These are phyloP conservation scores for Corrigiola litoralis DNA, from an alignment of 179 eudicot genomes.

Conservation along the genomic window DNA sequence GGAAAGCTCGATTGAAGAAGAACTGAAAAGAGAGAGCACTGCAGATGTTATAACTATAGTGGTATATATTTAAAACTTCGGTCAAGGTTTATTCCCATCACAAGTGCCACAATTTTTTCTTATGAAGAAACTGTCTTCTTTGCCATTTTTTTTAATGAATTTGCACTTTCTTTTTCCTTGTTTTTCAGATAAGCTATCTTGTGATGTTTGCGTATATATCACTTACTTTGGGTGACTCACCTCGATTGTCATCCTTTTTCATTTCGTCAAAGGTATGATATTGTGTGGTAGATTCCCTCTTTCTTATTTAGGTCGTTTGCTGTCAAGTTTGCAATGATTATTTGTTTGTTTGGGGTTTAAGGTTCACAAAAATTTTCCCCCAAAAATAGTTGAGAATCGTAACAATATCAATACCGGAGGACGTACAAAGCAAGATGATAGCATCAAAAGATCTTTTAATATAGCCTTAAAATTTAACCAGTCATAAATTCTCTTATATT, in stretches of 20 bases:
- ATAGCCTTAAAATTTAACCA: too few species aligned
- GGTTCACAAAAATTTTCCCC: too few species aligned
- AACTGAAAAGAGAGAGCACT: slow-evolving; percentile 96
- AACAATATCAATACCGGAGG: too few species aligned
- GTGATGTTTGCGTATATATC: slow-evolving; percentile 99
- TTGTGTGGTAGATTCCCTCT: not conserved
- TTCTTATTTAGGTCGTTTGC: not conserved
- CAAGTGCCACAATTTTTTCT: not conserved
- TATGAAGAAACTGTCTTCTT: not conserved
- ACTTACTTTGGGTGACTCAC: slow-evolving; percentile 82
- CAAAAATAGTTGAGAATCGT: not conserved
- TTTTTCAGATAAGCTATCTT: slow-evolving; percentile 91
- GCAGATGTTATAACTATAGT: slow-evolving; percentile 91
- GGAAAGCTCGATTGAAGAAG: slow-evolving; percentile 97
- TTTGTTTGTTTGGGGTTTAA: not conserved
- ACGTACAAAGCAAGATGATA: too few species aligned
- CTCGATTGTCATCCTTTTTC: slow-evolving; percentile 63
- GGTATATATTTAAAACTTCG: slow-evolving; percentile 31
- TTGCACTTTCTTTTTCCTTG: slow-evolving; percentile 2
- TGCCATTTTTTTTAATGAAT: not conserved
- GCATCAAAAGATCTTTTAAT: too few species aligned
- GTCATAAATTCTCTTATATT: too few species aligned
- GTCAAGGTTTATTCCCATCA: not conserved
- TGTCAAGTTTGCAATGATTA: not conserved
- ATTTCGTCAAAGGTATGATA: slow-evolving; percentile 80